Percentiles rank a stretch among this genome's conserved stretches.
These are phyloP conservation scores for Floccularia luteovirens DNA, from an alignment of 768 basidiomycete species.

Conservation along the genomic window DNA sequence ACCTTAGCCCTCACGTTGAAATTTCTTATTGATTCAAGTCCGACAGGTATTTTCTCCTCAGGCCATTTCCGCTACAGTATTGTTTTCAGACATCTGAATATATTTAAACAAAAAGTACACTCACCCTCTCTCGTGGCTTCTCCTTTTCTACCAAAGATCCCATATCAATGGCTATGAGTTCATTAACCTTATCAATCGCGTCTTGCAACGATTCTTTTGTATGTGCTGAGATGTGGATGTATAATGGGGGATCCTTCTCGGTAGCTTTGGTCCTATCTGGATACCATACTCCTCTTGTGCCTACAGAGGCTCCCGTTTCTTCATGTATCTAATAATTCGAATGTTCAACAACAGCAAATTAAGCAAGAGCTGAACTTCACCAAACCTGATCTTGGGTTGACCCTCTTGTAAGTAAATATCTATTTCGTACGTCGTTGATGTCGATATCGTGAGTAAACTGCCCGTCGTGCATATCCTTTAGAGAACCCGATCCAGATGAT, in stretches of 20 bases:
- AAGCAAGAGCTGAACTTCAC: background rate
- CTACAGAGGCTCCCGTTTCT: constrained; percentile 87
- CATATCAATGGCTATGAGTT: constrained; percentile 66
- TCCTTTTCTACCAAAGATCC: constrained; percentile 79
- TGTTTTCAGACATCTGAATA: background rate
- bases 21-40: constrained; percentile 85
- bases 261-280: constrained; percentile 89
- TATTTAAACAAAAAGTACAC: constrained; percentile 2
- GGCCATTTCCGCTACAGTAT: constrained; percentile 84
- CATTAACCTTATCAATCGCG: constrained; percentile 67
- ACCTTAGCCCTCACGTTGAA: constrained; percentile 98
- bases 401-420: constrained; percentile 91
- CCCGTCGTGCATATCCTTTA: constrained; percentile 64
- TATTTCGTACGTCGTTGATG: constrained; percentile 93
- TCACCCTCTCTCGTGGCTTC: constrained; percentile 57
- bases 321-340: constrained; percentile 63
- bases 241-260: constrained; percentile 88
- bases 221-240: constrained; percentile 85
- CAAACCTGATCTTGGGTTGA: constrained; percentile 86
- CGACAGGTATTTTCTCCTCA: constrained; percentile 89
- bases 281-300: constrained; percentile 94
- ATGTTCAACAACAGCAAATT: constrained; percentile 1
- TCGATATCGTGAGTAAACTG: constrained; percentile 90
- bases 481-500: constrained; percentile 22
- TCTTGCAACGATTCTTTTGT: constrained; percentile 56